Conservation (phyloP, 2,329 filamentous ascomycete species). For the Coniochaeta ligniaria region DNA sequence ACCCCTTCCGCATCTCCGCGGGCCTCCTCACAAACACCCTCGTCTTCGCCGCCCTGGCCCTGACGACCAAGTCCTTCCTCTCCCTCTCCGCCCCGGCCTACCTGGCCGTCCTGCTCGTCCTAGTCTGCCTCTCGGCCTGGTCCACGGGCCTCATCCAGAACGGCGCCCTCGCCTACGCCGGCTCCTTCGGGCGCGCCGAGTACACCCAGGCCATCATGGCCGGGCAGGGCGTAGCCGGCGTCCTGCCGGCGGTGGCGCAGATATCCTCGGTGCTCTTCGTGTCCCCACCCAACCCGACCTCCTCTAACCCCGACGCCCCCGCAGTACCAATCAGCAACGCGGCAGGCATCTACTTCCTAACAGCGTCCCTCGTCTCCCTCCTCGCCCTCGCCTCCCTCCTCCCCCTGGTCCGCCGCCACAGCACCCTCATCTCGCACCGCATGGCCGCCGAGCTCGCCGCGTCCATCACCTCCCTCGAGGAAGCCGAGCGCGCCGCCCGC, state of each 20-base stretch:
- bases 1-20: constrained; percentile 75
- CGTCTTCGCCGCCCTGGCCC: constrained; percentile 69
- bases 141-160: constrained; percentile 87
- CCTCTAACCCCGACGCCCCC: constrained; percentile 3
- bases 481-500: constrained; percentile 42
- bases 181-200: constrained; percentile 74
- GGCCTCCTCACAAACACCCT: constrained; percentile 71
- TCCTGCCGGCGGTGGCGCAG: constrained; percentile 81
- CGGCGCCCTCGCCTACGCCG: constrained; percentile 85
- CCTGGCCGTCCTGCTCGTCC: constrained; percentile 72
- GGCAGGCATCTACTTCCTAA: constrained; percentile 86
- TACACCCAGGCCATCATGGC: constrained; percentile 97
- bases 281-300: constrained; percentile 24
- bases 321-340: constrained; percentile 45
- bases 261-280: constrained; percentile 74
- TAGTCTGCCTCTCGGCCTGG: constrained; percentile 72
- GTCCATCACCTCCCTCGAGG: constrained; percentile 42
- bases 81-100: constrained; percentile 58
- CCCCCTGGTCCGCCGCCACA: constrained; percentile 59
- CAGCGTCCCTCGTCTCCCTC: constrained; percentile 70
- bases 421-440: constrained; percentile 41
- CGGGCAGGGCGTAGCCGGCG: constrained; percentile 86
- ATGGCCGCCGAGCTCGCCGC: constrained; percentile 40
- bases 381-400: constrained; percentile 66
- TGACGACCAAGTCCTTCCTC: constrained; percentile 68